Conservation (phyloP, 2,329 filamentous ascomycete genomes). For the Periglandula ipomoeae region DNA sequence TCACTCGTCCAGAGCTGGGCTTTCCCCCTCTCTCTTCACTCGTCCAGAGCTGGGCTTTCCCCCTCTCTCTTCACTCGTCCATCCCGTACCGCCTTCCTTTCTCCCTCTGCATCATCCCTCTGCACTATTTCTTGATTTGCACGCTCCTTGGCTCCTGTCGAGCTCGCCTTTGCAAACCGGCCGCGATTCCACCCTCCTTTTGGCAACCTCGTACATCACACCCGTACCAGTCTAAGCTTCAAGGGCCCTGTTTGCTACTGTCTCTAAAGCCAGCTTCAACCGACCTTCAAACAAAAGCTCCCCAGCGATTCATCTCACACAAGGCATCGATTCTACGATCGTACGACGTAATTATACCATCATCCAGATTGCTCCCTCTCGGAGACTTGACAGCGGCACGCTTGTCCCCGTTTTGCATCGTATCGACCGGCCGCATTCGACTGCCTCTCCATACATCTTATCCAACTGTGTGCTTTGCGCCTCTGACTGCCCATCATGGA, state of each 20-base stretch:
- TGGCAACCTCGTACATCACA: constrained; percentile 20
- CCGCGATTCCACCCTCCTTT: constrained; percentile 27
- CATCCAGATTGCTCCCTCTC: not conserved
- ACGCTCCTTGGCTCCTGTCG: constrained; percentile 29
- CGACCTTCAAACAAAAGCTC: not conserved
- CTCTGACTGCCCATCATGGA: constrained; percentile 49
- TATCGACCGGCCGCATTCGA: constrained; percentile 24
- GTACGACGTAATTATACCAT: not conserved
- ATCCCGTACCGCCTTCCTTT: constrained; percentile 36
- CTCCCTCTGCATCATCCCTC: constrained; percentile 26
- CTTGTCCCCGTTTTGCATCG: not conserved
- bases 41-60: constrained; percentile 25
- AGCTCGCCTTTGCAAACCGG: constrained; percentile 17
- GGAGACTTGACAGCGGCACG: not conserved
- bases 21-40: constrained; percentile 15
- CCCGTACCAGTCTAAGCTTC: constrained; percentile 7
- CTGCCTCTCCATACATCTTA: constrained; percentile 22
- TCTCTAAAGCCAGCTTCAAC: constrained; percentile 12
- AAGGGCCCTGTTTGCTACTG: constrained; percentile 10
- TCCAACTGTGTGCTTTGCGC: constrained; percentile 23
- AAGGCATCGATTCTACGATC: not conserved
- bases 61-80: constrained; percentile 22
- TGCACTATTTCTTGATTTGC: constrained; percentile 24
- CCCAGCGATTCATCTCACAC: not conserved
- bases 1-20: constrained; percentile 25